phyloP scores from a whole-genome alignment of 106 monocot species.

The Xerophyta viscosa region DNA sequence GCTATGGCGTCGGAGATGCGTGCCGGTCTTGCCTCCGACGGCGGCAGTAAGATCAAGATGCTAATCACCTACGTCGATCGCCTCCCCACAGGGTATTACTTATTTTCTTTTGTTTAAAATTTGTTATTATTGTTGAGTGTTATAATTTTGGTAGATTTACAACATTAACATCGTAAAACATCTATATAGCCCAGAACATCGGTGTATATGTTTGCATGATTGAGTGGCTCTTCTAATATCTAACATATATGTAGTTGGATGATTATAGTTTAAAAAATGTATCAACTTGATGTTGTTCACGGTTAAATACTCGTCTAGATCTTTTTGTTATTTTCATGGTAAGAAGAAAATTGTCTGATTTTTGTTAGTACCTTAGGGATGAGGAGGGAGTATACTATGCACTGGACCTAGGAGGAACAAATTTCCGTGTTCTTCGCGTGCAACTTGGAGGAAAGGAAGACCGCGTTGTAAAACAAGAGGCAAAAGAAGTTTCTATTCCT shows the following conservation, averaged over 20 bases:
- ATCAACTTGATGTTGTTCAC: no score
- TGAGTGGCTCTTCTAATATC: no score
- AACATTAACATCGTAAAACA: no score
- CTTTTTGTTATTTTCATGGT: background rate
- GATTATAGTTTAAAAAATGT: no score
- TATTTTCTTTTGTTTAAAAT: background rate
- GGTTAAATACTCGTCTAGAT: no score
- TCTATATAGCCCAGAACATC: no score
- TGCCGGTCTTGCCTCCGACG: conserved; percentile 33
- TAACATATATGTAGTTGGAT: no score
- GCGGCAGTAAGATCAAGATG: conserved; percentile 38
- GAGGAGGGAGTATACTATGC: conserved; percentile 88
- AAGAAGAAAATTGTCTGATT: background rate
- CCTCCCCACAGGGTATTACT: conserved; percentile 26
- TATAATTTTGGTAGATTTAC: background rate
- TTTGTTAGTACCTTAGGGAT: conserved; percentile 25
- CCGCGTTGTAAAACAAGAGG: conserved; percentile 57
- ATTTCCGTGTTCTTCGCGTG: conserved; percentile 78
- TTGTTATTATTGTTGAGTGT: background rate
- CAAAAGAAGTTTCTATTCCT: conserved; percentile 70
- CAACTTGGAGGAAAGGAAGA: conserved; percentile 66
- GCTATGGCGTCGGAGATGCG: conserved; percentile 29
- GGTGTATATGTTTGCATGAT: no score
- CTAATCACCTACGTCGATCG: conserved; percentile 29
- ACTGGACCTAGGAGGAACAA: conserved; percentile 91